Percentiles rank a stretch among this genome's conserved stretches.
Evolutionary conservation across 2,329 filamentous ascomycete species (phyloP).

Genomic region (Lachnellula willkommii): DNA sequence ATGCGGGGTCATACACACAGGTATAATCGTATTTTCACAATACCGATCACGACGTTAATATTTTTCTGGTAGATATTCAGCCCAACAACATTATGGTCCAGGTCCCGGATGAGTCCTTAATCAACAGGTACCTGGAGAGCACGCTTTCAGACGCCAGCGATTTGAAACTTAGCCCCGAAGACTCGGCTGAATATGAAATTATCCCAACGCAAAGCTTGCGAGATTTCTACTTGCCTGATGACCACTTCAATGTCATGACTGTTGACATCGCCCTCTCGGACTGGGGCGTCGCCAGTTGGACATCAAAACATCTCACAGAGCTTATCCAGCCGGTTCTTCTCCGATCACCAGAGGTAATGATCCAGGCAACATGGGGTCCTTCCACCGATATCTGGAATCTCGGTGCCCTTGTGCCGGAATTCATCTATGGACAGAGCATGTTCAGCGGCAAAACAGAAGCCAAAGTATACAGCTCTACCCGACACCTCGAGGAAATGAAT

Average conservation of each 20-base stretch:
- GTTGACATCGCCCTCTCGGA: conserved; percentile 24
- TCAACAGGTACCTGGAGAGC: no score
- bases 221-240: no score
- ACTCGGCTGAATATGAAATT: no score
- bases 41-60: no score
- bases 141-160: no score
- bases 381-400: conserved; percentile 24
- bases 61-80: conserved; percentile 18
- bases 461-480: conserved; percentile 9
- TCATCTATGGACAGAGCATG: conserved; percentile 13
- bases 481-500: conserved; percentile 19
- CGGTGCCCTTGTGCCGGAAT: conserved; percentile 19
- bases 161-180: not conserved
- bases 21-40: not conserved
- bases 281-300: conserved; percentile 22
- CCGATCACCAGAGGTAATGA: conserved; percentile 25
- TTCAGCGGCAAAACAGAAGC: conserved; percentile 14
- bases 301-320: conserved; percentile 14
- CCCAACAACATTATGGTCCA: conserved; percentile 24
- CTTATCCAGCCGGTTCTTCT: conserved; percentile 26
- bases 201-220: no score
- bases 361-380: conserved; percentile 21
- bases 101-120: conserved; percentile 16
- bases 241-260: conserved; percentile 9
- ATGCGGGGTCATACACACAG: conserved; percentile 23